Evolutionary conservation across 2,329 filamentous ascomycete genomes (phyloP).

Genomic region (Rhytidhysteron rufulum): DNA sequence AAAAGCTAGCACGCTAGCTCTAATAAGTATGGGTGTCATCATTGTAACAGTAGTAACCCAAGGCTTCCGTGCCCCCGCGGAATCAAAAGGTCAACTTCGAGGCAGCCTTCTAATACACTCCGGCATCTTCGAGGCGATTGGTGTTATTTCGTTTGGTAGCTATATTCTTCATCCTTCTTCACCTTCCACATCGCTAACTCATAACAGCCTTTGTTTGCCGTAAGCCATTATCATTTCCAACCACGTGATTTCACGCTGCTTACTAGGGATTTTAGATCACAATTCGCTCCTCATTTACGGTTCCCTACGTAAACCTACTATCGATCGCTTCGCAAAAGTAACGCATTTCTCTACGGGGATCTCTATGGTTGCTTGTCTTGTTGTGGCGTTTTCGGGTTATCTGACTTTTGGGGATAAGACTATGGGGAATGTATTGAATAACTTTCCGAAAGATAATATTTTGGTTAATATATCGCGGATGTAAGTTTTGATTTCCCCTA

Average conservation of each 20-base stretch:
- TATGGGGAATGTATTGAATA: conserved; percentile 94
- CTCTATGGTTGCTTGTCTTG: conserved; percentile 85
- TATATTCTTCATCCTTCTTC: conserved; percentile 4
- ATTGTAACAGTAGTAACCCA: conserved; percentile 84
- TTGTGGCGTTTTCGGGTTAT: conserved; percentile 85
- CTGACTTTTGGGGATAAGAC: conserved; percentile 90
- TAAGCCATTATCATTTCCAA: conserved; percentile 33
- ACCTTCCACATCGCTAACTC: conserved; percentile 30
- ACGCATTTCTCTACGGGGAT: conserved; percentile 91
- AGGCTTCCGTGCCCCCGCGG: conserved; percentile 67
- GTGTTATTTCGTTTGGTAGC: conserved; percentile 94
- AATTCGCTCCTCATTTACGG: conserved; percentile 98
- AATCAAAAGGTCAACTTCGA: conserved; percentile 68
- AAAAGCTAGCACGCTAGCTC: conserved; percentile 88
- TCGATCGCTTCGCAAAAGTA: conserved; percentile 89
- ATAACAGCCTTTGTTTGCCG: conserved; percentile 62
- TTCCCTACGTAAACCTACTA: conserved; percentile 86
- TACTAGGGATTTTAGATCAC: conserved; percentile 56
- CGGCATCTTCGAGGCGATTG: conserved; percentile 92
- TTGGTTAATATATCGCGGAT: conserved; percentile 94
- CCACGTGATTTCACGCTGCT: too few species aligned
- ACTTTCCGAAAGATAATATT: conserved; percentile 84
- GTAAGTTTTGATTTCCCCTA: too few species aligned
- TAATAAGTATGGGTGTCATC: conserved; percentile 91
- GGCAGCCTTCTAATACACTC: conserved; percentile 72